Conservation (phyloP, 805 yeast species). For the Lipomyces kockii region DNA sequence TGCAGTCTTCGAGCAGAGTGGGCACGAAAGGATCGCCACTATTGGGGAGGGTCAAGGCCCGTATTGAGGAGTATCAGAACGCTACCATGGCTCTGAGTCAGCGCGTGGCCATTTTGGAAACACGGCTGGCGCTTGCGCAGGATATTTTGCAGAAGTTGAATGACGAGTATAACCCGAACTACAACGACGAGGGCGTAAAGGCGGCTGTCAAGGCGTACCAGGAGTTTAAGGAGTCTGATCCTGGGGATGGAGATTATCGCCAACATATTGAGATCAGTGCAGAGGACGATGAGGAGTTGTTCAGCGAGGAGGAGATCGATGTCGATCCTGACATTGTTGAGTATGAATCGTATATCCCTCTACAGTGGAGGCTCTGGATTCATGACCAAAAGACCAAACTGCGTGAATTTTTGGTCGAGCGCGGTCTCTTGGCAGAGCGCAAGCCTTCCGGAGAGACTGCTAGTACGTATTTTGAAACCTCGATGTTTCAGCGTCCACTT, state of each 20-base stretch:
- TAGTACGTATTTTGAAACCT: background rate
- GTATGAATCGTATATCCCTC: conserved; percentile 23
- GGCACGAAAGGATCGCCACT: conserved; percentile 21
- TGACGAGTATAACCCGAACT: conserved; percentile 73
- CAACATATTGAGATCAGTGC: background rate
- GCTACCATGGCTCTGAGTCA: conserved; percentile 17
- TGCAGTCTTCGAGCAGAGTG: conserved; percentile 17
- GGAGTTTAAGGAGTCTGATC: conserved; percentile 27
- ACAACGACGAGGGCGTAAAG: conserved; percentile 87
- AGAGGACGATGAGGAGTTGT: conserved; percentile 23
- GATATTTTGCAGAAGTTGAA: conserved; percentile 55
- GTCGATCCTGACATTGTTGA: conserved; percentile 24
- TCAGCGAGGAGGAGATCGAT: conserved; percentile 17
- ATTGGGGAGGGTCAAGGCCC: conserved; percentile 20
- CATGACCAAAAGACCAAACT: conserved; percentile 18
- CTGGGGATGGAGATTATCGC: conserved; percentile 7
- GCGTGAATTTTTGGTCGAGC: conserved; percentile 18
- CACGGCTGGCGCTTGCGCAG: conserved; percentile 33
- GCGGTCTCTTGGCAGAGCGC: conserved; percentile 33
- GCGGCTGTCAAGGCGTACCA: conserved; percentile 58
- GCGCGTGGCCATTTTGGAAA: conserved; percentile 22
- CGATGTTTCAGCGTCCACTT: background rate
- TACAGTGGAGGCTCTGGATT: conserved; percentile 26
- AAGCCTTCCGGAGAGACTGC: conserved; percentile 19
- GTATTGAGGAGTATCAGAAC: conserved; percentile 29